These are phyloP conservation scores for Paramyrothecium roridum DNA, from an alignment of 2,329 filamentous ascomycete genomes.

Conservation along the genomic window DNA sequence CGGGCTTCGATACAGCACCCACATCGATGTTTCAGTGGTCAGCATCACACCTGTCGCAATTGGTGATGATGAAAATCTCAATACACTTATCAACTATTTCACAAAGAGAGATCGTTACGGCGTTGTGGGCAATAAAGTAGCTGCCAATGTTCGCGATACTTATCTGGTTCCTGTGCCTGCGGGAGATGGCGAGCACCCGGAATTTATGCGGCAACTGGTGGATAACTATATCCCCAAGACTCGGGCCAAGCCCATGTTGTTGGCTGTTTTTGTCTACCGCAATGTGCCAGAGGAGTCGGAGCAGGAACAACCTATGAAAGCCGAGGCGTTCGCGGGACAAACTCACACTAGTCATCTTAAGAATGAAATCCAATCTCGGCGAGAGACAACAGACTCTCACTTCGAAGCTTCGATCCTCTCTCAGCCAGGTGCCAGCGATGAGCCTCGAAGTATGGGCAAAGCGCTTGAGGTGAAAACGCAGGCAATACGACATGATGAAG, in stretches of 20 bases:
- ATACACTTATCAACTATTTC: slow-evolving; percentile 83
- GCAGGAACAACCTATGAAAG: slow-evolving; percentile 6
- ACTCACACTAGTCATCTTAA: no score
- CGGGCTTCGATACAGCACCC: slow-evolving; percentile 75
- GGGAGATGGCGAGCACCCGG: slow-evolving; percentile 68
- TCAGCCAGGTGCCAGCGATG: no score
- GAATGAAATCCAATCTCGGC: no score
- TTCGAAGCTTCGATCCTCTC: no score
- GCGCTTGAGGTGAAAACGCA: no score
- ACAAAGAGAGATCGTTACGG: slow-evolving; percentile 77
- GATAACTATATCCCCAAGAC: slow-evolving; percentile 74
- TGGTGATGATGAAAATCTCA: slow-evolving; percentile 60
- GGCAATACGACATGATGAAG: no score
- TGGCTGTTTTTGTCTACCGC: slow-evolving; percentile 82
- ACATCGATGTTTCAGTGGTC: slow-evolving; percentile 79
- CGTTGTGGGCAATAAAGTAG: slow-evolving; percentile 74
- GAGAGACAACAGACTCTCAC: no score
- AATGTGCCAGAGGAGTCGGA: slow-evolving; percentile 45
- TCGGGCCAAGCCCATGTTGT: slow-evolving; percentile 70
- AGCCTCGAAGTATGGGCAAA: no score
- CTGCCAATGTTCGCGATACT: slow-evolving; percentile 78
- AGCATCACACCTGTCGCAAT: slow-evolving; percentile 64
- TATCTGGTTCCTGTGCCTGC: slow-evolving; percentile 85
- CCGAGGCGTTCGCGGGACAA: background rate
- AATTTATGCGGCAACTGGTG: slow-evolving; percentile 83